Base-by-base conservation (phyloP, 768 basidiomycete species). In the Xanthoconium purpureum region DNA sequence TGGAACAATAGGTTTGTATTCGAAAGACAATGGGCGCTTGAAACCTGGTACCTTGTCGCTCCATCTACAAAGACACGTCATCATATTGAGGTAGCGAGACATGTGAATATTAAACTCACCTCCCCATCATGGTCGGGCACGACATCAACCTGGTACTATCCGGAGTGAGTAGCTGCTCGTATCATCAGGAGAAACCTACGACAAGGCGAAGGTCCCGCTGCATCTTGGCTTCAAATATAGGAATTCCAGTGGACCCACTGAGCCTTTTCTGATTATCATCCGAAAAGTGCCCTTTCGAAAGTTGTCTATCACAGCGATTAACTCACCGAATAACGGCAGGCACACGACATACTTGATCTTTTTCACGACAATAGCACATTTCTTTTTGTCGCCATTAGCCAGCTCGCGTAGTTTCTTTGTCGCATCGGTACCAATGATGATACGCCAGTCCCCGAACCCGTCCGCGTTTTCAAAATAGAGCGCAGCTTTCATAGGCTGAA, bases 171-270 rank as follows among this genome's bases (percentile, higher is more conserved):
- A 17, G n/a, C 12, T 1, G 3, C 40, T 42, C 14, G 1, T 43
- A 33, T 15, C 20, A 8, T 11, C 49, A 43, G 8, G 28, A 50
- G 28, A 38, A 32, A 68, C 78, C 7, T 62, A 83, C 83, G 2
- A 85, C 74, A 24, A 85, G 66, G 12, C 81, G 71, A 20, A 76
- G 64, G 58, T 84, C 81, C 0, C 73, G 62, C 11, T 80, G 80
- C 77, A 88, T 83, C 65, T 86, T 88, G 0, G 88, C 88, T 63
- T 88, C 85, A 50, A 78, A 88, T 11, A 89, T 78, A 0, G 87
- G 84, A 3, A 88, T 67, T 1, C 78, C 78, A 14, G 68, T 66
- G 14, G 73, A 49, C 0, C 77, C 77, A 20, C 74, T 82, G 13
- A 88, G 71, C 8, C 78, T 70, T 66, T 85, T 85, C 60, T 88